Base-by-base conservation (phyloP, 306 rosid genomes). In the Delonix regia region DNA sequence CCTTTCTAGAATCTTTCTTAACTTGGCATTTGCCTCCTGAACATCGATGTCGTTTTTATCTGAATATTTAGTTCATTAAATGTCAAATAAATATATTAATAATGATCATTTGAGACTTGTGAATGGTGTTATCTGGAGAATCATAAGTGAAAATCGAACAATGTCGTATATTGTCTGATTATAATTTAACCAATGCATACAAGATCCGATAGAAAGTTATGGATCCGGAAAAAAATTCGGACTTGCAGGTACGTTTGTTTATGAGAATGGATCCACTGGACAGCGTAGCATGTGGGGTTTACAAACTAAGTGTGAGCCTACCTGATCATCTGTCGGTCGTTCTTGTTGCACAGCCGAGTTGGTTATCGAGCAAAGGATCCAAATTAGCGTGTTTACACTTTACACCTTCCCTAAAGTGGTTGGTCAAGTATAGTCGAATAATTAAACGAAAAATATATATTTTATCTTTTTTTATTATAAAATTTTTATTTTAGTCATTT, bases 1-100 rank as follows among this genome's bases (percentile, higher is more conserved):
- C 16, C 9, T 82, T 82, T 27, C 36, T 34, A 49, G 38, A 72
- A 64, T 70, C 47, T 75, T 57, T 18, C 15, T 73, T 33, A 42
- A 52, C 68, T 61, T 74, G 25, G 2, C 62, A 11, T 56, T 38
- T 33, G 27, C 78, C 47, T 82, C 6, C 66, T n/a, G 66, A 42
- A 9, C 60, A 59, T 78, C 1, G 48, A 48, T 14, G 19, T 48
- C 7, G 3, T 3, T 0, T 48, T 0, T n/a, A 25, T 52, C 8
- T 52, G 11, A n/a, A 52, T 52, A 52, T n/a, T 49, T 49, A 16
- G 51, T 65, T 65, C 30, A 11, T 39, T 11, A 21, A 21, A 5
- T 42, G 72, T 42, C 53, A 67, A 42, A 13, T 67, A 66, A 21
- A 65, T 39, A 2, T 11, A 66, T 39, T 10, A 66, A 39, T 39